A percentile compares a stretch with the other conserved stretches of the same genome.
Conservation (phyloP, 768 basidiomycete species). For the Nidula microcarpa region DNA sequence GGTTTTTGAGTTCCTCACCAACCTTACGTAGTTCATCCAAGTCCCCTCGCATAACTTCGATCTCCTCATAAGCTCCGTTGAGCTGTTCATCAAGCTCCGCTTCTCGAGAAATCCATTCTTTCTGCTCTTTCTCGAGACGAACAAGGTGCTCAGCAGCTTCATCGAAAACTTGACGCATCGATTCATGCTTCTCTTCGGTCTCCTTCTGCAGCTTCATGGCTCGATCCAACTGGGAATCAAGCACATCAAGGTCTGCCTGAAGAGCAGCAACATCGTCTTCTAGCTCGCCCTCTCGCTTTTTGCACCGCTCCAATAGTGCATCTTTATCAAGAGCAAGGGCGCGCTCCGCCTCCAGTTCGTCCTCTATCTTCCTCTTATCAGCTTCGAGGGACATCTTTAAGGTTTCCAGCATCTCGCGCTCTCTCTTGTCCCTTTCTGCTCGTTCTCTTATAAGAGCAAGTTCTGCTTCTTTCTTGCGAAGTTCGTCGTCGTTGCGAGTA, state of each 20-base stretch:
- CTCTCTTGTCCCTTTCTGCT: conserved; percentile 82
- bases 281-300: conserved; percentile 79
- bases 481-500: conserved; percentile 88
- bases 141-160: conserved; percentile 86
- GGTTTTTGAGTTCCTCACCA: conserved; percentile 65
- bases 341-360: conserved; percentile 80
- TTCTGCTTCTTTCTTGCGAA: conserved; percentile 84
- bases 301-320: conserved; percentile 73
- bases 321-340: conserved; percentile 82
- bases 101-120: conserved; percentile 64
- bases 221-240: conserved; percentile 84
- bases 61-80: conserved; percentile 51
- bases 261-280: conserved; percentile 81
- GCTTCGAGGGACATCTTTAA: conserved; percentile 80
- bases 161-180: conserved; percentile 70
- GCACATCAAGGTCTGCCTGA: conserved; percentile 77
- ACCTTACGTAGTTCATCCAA: conserved; percentile 62
- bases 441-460: conserved; percentile 75
- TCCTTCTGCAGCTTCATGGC: conserved; percentile 76
- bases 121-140: conserved; percentile 73
- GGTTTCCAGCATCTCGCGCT: conserved; percentile 73
- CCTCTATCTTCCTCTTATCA: conserved; percentile 80
- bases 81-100: conserved; percentile 57
- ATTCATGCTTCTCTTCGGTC: conserved; percentile 73
- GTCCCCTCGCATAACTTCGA: conserved; percentile 54